Percentiles rank a stretch among this genome's conserved stretches.
Conservation (phyloP, 176 grass and related monocot genomes). For the Eleusine coracana region DNA sequence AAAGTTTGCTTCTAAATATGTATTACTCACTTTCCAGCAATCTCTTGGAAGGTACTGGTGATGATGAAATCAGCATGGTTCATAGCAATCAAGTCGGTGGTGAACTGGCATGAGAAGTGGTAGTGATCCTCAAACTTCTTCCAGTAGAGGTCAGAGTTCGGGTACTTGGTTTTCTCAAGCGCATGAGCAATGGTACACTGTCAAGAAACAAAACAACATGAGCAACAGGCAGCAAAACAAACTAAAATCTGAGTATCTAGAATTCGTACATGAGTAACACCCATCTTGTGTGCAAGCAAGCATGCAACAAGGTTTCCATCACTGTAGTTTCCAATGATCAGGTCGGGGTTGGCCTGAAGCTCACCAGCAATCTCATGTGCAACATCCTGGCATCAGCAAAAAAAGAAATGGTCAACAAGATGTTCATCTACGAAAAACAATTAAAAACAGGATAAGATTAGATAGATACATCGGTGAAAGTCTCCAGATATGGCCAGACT, state of each 20-base stretch:
- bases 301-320: slow-evolving; percentile 99
- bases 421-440: slow-evolving; percentile 3
- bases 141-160: slow-evolving; percentile 98
- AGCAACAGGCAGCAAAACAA: neutral
- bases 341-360: slow-evolving; percentile 86
- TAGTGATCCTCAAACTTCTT: slow-evolving; percentile 99
- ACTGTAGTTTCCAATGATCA: slow-evolving; percentile 99
- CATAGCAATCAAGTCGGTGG: slow-evolving; percentile 95
- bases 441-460: neutral
- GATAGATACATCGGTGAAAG: slow-evolving; percentile 80
- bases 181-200: slow-evolving; percentile 99
- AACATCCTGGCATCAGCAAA: slow-evolving; percentile 67
- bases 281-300: slow-evolving; percentile 91
- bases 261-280: slow-evolving; percentile 77
- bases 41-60: slow-evolving; percentile 98
- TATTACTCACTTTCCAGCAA: slow-evolving; percentile 88
- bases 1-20: slow-evolving; percentile 16
- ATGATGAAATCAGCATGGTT: slow-evolving; percentile 99
- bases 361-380: slow-evolving; percentile 93
- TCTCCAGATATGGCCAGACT: slow-evolving; percentile 99
- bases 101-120: slow-evolving; percentile 99
- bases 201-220: slow-evolving; percentile 26
- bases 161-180: slow-evolving; percentile 99
- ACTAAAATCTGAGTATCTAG: neutral
- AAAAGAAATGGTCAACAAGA: slow-evolving; percentile 22